A percentile compares a stretch with the other conserved stretches of the same genome.
Evolutionary conservation across 2,329 filamentous ascomycete species (phyloP).

Genomic region (Apiospora rasikravindrae): DNA sequence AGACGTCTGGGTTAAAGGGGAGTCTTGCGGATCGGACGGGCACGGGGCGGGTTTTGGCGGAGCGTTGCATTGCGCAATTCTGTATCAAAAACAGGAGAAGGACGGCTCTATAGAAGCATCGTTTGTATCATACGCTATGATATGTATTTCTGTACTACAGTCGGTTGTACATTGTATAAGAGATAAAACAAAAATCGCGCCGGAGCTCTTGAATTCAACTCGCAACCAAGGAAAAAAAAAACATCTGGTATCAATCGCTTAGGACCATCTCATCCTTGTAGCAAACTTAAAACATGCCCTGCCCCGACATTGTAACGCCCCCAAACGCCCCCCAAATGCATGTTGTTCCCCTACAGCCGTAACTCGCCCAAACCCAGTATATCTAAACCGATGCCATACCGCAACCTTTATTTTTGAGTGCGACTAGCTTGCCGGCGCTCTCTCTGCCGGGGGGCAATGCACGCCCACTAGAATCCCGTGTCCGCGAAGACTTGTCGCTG

Average conservation of each 20-base stretch:
- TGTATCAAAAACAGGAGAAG: neutral
- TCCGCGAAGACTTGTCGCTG: conserved; percentile 40
- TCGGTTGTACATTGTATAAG: conserved; percentile 16
- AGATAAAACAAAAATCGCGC: conserved; percentile 2
- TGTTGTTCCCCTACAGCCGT: neutral
- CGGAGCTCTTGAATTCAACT: conserved; percentile 8
- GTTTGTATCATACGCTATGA: conserved; percentile 17
- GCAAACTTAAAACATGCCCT: neutral
- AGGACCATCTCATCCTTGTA: conserved; percentile 19
- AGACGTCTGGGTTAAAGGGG: conserved; percentile 68
- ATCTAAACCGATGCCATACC: neutral
- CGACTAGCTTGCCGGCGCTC: conserved; percentile 45
- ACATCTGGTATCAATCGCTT: conserved; percentile 37
- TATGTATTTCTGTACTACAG: conserved; percentile 12
- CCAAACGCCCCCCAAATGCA: conserved; percentile 14
- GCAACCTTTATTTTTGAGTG: neutral
- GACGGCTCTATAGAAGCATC: conserved; percentile 1
- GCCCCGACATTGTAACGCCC: conserved; percentile 11
- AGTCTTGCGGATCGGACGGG: neutral
- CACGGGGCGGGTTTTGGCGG: neutral
- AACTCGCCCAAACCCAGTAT: neutral
- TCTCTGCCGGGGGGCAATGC: conserved; percentile 57
- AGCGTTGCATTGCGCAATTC: neutral
- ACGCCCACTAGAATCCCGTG: conserved; percentile 57
- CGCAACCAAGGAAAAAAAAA: conserved; percentile 21